Base-by-base conservation (phyloP, 805 yeast species). In the Clavispora vitiphila region DNA sequence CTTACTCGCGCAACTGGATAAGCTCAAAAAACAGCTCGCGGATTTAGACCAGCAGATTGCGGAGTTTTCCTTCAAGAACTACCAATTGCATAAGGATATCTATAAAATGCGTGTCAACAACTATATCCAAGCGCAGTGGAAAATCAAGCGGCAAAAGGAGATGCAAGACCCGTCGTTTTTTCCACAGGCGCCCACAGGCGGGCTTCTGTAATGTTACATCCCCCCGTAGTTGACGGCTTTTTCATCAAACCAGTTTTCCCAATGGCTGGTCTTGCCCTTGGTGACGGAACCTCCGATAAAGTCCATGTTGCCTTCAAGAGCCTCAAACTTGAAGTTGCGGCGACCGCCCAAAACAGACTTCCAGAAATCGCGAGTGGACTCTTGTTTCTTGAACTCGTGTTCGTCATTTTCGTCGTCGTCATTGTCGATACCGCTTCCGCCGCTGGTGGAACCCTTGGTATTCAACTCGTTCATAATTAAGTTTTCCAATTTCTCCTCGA, bases 171-270 rank as follows among this genome's bases (percentile, higher is more conserved):
- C 72, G 9, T 58, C 62, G 1, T 61, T 65, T 30, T 73, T 74
- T 43, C 79, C 79, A 18, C 25, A 16, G n/a, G 46, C 38, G 7
- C 46, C 46, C 2, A 39, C 31, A 1, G 18, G 15, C n/a, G 20
- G 11, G 31, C 3, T 31, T 4, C 26, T n/a, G 35, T 36, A 34
- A 16, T 12, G 7, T 37, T 35, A 46, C 35, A 50, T 50, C 23
- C 56, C 54, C 9, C 56, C 56, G 44, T 49, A 60, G 48, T 85
- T 85, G 21, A 81, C 84, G 11, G 82, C 83, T 51, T 77, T 73
- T 57, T 83, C 90, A 48, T 80, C 83, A 25, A 90, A 69, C 96
- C 96, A 90, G 48, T 80, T 73, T 48, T 74, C 77, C 88, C 96
- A 85, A 15, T 65, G 64, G 4, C 65, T 74, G 27, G 76, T 63